phyloP scores from a whole-genome alignment of 23 red algal genomes.

The Gracilaria gracilis region DNA sequence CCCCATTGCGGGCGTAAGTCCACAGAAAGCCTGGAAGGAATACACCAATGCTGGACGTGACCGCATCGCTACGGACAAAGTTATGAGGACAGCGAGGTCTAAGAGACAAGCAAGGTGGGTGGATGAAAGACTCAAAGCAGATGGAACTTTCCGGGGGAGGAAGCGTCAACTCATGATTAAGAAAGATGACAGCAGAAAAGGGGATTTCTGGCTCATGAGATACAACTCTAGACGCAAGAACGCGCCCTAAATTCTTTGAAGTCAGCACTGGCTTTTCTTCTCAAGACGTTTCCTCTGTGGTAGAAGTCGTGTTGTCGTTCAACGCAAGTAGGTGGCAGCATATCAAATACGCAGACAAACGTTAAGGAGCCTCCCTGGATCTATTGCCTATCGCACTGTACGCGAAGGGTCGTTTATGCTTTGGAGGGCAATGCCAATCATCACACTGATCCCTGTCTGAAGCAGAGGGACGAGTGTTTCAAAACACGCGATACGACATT shows the following conservation, averaged over 20 bases:
- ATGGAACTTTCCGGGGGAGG: constrained; percentile 13
- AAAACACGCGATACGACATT: neutral
- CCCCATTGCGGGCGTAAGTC: constrained; percentile 32
- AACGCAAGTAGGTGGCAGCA: too few relatives aligned
- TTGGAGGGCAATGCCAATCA: neutral
- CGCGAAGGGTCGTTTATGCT: neutral
- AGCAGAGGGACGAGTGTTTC: too few relatives aligned
- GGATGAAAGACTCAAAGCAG: constrained; percentile 42
- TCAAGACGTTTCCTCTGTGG: too few relatives aligned
- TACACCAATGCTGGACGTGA: constrained; percentile 44
- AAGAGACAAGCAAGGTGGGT: constrained; percentile 49
- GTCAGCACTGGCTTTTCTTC: too few relatives aligned
- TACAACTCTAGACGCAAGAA: neutral
- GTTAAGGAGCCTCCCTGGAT: neutral
- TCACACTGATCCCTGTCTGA: too few relatives aligned
- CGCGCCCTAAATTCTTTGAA: neutral
- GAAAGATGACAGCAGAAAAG: neutral
- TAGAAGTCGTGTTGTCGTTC: too few relatives aligned
- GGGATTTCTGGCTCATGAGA: neutral
- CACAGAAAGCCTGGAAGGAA: constrained; percentile 43
- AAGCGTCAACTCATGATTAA: neutral
- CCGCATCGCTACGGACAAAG: constrained; percentile 39
- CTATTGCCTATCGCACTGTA: neutral
- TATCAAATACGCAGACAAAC: too few relatives aligned
- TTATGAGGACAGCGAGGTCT: constrained; percentile 17